A percentile compares a stretch with the other conserved stretches of the same genome.
These are phyloP conservation scores for Microcyclosporella mali DNA, from an alignment of 2,329 filamentous ascomycete genomes.

Conservation along the genomic window DNA sequence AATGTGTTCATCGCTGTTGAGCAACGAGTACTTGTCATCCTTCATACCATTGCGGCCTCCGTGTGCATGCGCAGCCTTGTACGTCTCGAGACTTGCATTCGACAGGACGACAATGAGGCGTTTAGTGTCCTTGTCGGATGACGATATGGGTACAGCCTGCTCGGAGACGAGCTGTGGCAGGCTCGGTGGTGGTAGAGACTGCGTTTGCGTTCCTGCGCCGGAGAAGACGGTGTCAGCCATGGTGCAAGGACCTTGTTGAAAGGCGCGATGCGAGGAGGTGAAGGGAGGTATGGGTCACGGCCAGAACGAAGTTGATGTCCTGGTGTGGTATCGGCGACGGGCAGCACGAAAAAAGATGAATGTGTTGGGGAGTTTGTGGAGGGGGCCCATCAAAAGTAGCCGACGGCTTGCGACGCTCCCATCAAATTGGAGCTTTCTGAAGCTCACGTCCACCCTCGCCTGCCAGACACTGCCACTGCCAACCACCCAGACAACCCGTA, in stretches of 20 bases:
- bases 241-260: slow-evolving; percentile 33
- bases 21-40: slow-evolving; percentile 83
- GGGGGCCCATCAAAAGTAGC: too few relatives aligned
- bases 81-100: slow-evolving; percentile 95
- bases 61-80: slow-evolving; percentile 69
- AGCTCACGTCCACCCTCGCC: too few relatives aligned
- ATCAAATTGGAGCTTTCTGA: too few relatives aligned
- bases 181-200: slow-evolving; percentile 86
- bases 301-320: not conserved
- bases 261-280: slow-evolving; percentile 21
- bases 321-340: slow-evolving; percentile 4
- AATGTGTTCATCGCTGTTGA: slow-evolving; percentile 99
- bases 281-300: not conserved
- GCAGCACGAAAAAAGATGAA: not conserved
- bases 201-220: slow-evolving; percentile 50
- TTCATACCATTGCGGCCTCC: slow-evolving; percentile 55
- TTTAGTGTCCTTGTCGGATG: slow-evolving; percentile 83
- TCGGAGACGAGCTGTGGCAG: slow-evolving; percentile 90
- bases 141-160: slow-evolving; percentile 76
- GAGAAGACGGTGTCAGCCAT: slow-evolving; percentile 27
- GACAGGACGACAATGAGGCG: slow-evolving; percentile 92
- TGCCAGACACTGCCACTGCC: too few relatives aligned
- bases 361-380: too few relatives aligned
- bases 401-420: too few relatives aligned
- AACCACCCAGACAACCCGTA: too few relatives aligned